Evolutionary conservation across 805 yeast species (phyloP), one percentile per base, ranked within the genome.

Genomic region (Kregervanrija delftensis): DNA sequence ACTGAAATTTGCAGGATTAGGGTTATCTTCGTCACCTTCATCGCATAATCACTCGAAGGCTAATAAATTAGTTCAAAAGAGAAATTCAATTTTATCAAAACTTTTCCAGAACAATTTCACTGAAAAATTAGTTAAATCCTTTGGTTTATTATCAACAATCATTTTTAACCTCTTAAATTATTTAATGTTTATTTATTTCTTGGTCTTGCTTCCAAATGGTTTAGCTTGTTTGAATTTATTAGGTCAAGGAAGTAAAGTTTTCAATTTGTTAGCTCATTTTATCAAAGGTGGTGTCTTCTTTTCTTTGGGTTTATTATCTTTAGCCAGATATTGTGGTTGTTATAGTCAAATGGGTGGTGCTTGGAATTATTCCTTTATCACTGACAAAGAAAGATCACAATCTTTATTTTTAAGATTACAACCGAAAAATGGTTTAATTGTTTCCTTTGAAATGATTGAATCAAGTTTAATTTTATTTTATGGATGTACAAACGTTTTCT

Each of bases 231-330:
- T 86, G 37, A 76, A 74, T 43, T 59, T 82, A 35, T 63, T 89
- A 56, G 98, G 96, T 35, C 66, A 76, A 63, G 90, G 79, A 3
- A 58, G 55, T 11, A 69, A 69, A 15, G 82, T 90, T 11, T 91
- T 87, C 68, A 88, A 87, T 55, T 64, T 91, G 42, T 72, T 91
- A 46, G 99, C 99, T 1, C 99, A 91, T 65, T 87, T 88, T 74
- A 91, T 91, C 63, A 91, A 91, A 64, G 99, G 99, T 48, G 93
- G 91, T 22, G 93, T 91, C 2, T 91, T 91, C 59, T 72, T 88
- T 47, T 50, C 72, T 5, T 67, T 85, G 35, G 99, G 99, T 15
- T 49, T 90, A 8, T 60, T 89, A 5, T 76, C 95, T n/a, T 70
- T 93, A 35, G 85, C 89, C 1, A 78, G 98, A 54, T 90, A 86